phyloP scores from a whole-genome alignment of 2,329 filamentous ascomycete genomes.

The Rhinocladiella similis region DNA sequence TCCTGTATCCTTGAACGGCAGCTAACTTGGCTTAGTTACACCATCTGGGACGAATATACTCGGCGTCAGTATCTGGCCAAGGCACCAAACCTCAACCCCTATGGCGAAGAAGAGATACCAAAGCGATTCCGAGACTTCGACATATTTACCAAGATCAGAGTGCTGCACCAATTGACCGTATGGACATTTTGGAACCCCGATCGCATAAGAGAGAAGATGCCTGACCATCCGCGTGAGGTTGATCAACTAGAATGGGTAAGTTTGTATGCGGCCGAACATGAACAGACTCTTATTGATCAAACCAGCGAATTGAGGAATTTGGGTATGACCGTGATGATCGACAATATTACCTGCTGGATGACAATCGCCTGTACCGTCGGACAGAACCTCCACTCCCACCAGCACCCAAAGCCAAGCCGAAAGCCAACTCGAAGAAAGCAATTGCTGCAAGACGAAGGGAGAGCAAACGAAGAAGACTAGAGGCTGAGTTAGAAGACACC shows the following conservation, averaged over 20 bases:
- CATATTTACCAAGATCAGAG: constrained; percentile 71
- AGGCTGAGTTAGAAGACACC: constrained; percentile 38
- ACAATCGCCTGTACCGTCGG: constrained; percentile 86
- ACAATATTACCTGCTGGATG: constrained; percentile 86
- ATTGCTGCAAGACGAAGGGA: constrained; percentile 62
- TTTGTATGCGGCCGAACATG: constrained; percentile 22
- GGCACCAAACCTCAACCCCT: constrained; percentile 77
- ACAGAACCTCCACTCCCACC: constrained; percentile 70
- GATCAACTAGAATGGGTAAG: constrained; percentile 84
- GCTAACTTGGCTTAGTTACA: constrained; percentile 57
- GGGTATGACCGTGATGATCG: constrained; percentile 89
- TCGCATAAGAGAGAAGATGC: constrained; percentile 81
- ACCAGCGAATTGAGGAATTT: constrained; percentile 46
- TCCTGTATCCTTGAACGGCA: constrained; percentile 18
- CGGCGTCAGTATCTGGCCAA: constrained; percentile 85
- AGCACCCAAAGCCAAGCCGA: constrained; percentile 56
- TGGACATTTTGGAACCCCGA: constrained; percentile 89
- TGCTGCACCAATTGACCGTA: constrained; percentile 84
- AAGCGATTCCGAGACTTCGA: constrained; percentile 79
- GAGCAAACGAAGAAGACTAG: constrained; percentile 65
- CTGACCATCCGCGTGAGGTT: constrained; percentile 69
- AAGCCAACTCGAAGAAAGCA: constrained; percentile 65
- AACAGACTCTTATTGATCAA: constrained; percentile 13
- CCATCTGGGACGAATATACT: constrained; percentile 91
- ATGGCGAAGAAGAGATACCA: constrained; percentile 73